Evolutionary conservation across 2,329 filamentous ascomycete genomes (phyloP), one percentile per base, ranked within the genome.

Genomic region (Aspergillus sp.): DNA sequence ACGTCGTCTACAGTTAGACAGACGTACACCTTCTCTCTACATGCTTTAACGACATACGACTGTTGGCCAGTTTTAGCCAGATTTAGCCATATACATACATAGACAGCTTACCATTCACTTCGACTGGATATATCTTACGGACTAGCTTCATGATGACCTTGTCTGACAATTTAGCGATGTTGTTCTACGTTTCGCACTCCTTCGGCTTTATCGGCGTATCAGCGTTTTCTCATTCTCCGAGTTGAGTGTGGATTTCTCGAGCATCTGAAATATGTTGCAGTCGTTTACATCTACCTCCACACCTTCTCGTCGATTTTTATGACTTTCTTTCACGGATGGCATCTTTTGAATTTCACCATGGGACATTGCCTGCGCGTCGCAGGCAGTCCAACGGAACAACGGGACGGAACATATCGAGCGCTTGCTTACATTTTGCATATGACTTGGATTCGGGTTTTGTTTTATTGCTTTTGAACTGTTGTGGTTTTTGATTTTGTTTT

Each of bases 41-140:
- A 23, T 41, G 32, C 43, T 47, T 36, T 60, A 54, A 55, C 60
- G 58, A 62, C 61, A 62, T 43, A 64, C 62, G 65, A 67, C 65
- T 66, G 43, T 65, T 60, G 64, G 57, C 65, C 59, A 64, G 43
- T 47, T 59, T 63, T 62, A 67, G 65, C 65, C 66, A 68, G 59
- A 65, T 49, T 65, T 66, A 67, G 64, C 65, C 59, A 65, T 66
- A 65, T 68, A 62, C 63, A 66, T 68, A 62, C 65, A 65, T 68
- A 68, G 66, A 68, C 65, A 68, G 58, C 66, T 61, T 66, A 59
- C 61, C 59, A 61, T 67, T 65, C 65, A 56, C 58, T 67, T 65
- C 66, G 60, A 59, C 65, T 63, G 66, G 63, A 66, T 63, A 66
- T 66, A 64, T 61, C 59, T 62, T 58, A 63, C 63, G 57, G 65